These are phyloP conservation scores for Priceomyces medius DNA, from an alignment of 805 yeast species.

Conservation along the genomic window DNA sequence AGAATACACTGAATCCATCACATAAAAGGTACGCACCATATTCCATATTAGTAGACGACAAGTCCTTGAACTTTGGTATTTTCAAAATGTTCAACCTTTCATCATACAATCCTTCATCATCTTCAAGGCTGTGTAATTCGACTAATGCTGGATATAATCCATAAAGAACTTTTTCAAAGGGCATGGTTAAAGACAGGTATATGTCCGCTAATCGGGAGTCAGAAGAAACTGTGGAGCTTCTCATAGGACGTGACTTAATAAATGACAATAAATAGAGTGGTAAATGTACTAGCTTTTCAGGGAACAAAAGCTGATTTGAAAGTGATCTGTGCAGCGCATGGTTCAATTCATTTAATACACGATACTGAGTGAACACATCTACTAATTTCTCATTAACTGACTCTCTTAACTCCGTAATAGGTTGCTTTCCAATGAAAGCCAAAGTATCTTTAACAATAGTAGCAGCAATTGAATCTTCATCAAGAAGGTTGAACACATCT, in stretches of 20 bases:
- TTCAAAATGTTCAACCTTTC: conserved; percentile 45
- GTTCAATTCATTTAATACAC: conserved; percentile 45
- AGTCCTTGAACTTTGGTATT: conserved; percentile 51
- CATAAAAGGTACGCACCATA: conserved; percentile 81
- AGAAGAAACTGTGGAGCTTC: conserved; percentile 48
- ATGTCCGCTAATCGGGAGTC: conserved; percentile 65
- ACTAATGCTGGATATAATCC: conserved; percentile 79
- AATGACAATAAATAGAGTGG: conserved; percentile 68
- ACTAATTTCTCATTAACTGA: conserved; percentile 41
- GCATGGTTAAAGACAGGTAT: conserved; percentile 49
- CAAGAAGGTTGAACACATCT: conserved; percentile 76
- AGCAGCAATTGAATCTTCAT: conserved; percentile 51
- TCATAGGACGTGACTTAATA: conserved; percentile 64
- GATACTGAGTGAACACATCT: conserved; percentile 49
- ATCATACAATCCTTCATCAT: conserved; percentile 47
- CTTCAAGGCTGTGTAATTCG: conserved; percentile 64
- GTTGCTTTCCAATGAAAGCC: conserved; percentile 40
- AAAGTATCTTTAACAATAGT: conserved; percentile 41
- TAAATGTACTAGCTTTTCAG: conserved; percentile 73
- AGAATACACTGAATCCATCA: conserved; percentile 57
- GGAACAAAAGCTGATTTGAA: conserved; percentile 69
- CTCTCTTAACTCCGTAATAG: conserved; percentile 36
- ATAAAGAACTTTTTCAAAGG: conserved; percentile 56
- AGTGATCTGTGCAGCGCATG: conserved; percentile 36
- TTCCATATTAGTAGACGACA: conserved; percentile 42